Percentiles rank a stretch among this genome's conserved stretches.
Evolutionary conservation across 2,329 filamentous ascomycete genomes (phyloP).

Genomic region (Dactylonectria macrodidyma): DNA sequence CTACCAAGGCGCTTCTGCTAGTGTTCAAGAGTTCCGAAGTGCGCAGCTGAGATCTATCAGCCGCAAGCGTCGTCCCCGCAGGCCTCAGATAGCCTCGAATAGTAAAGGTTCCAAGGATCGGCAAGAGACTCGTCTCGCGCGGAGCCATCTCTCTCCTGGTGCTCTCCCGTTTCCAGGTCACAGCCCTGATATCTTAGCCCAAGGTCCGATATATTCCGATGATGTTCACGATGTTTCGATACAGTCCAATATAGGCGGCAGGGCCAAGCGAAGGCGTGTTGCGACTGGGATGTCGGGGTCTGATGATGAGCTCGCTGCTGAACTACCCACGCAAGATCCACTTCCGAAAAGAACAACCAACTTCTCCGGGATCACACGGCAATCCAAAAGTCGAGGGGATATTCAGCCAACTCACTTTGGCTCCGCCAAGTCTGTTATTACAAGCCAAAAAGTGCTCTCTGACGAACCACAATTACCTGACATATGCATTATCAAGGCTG

Average conservation of each 20-base stretch:
- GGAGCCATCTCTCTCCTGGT: conserved; percentile 10
- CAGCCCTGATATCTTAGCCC: conserved; percentile 47
- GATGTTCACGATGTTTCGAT: conserved; percentile 43
- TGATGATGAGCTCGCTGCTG: conserved; percentile 50
- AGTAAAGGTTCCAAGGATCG: conserved; percentile 10
- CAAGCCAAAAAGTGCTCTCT: neutral
- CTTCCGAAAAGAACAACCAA: conserved; percentile 32
- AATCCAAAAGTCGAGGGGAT: conserved; percentile 43
- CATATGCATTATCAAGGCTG: conserved; percentile 43
- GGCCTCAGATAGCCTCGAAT: neutral
- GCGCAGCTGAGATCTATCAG: conserved; percentile 22
- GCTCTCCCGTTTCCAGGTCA: neutral
- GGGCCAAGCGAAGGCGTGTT: conserved; percentile 32
- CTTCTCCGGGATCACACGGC: conserved; percentile 28
- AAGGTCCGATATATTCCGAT: conserved; percentile 37
- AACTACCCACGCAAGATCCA: conserved; percentile 4
- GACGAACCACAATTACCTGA: neutral
- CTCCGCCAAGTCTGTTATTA: neutral
- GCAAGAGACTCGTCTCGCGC: neutral
- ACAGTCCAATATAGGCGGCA: conserved; percentile 23
- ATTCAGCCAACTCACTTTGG: conserved; percentile 45
- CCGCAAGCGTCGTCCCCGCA: conserved; percentile 28
- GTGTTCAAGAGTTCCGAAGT: conserved; percentile 42
- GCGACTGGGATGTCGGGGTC: conserved; percentile 26
- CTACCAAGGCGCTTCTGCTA: conserved; percentile 28